phyloP scores from a whole-genome alignment of 805 yeast species.

The Scheffersomyces spartinae region DNA sequence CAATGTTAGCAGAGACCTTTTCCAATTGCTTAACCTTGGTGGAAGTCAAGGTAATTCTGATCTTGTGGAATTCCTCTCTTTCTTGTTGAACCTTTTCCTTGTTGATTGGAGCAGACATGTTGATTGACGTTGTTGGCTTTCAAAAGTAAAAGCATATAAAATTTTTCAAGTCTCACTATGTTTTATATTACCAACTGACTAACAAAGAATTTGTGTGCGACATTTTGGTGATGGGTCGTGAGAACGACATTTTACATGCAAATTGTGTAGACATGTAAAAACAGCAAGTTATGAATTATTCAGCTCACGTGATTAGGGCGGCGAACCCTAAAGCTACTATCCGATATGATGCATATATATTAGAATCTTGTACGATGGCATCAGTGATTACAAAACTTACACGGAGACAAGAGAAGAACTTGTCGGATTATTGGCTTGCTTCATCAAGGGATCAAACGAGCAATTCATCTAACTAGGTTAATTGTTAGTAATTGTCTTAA shows the following conservation, averaged over 20 bases:
- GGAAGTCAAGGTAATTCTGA: constrained; percentile 98
- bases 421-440: neutral
- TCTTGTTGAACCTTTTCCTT: constrained; percentile 83
- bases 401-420: neutral
- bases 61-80: constrained; percentile 82
- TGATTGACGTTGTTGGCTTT: constrained; percentile 5
- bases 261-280: too few relatives aligned
- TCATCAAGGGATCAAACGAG: neutral
- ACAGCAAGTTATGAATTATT: too few relatives aligned
- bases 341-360: too few relatives aligned
- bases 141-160: neutral
- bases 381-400: neutral
- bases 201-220: too few relatives aligned
- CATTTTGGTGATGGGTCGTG: too few relatives aligned
- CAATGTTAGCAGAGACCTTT: constrained; percentile 86
- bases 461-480: too few relatives aligned
- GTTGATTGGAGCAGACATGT: constrained; percentile 68
- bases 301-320: too few relatives aligned
- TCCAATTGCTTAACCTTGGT: constrained; percentile 98
- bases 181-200: too few relatives aligned
- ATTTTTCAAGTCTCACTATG: neutral
- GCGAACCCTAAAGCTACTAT: too few relatives aligned
- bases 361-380: constrained; percentile 1
- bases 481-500: too few relatives aligned
- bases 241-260: too few relatives aligned